These are phyloP conservation scores for Myotisia sp. DNA, from an alignment of 2,329 filamentous ascomycete genomes.

Conservation along the genomic window DNA sequence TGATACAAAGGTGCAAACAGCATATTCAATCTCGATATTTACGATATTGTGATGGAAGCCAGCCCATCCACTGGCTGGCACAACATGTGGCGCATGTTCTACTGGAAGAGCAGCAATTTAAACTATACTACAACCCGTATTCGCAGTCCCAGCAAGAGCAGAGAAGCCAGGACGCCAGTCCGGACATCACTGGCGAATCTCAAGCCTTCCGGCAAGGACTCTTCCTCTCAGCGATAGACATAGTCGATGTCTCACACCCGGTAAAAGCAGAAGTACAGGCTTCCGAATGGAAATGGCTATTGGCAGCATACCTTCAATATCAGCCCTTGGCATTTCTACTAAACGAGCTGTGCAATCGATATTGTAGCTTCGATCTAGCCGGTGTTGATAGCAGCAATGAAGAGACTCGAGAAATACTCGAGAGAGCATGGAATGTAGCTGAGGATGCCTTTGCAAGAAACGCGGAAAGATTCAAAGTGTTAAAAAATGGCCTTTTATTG, in stretches of 20 bases:
- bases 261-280: slow-evolving; percentile 11
- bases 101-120: slow-evolving; percentile 58
- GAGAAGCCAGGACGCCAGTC: no score
- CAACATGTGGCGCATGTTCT: slow-evolving; percentile 53
- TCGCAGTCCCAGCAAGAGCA: slow-evolving; percentile 31
- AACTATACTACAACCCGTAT: slow-evolving; percentile 59
- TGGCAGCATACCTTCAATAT: slow-evolving; percentile 13
- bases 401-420: slow-evolving; percentile 2
- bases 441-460: neutral
- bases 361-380: no score
- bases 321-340: slow-evolving; percentile 12
- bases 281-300: slow-evolving; percentile 13
- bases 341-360: slow-evolving; percentile 3
- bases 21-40: slow-evolving; percentile 37
- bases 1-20: slow-evolving; percentile 35
- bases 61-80: slow-evolving; percentile 47
- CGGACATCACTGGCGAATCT: slow-evolving; percentile 47
- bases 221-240: slow-evolving; percentile 52
- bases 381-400: neutral
- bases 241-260: slow-evolving; percentile 38
- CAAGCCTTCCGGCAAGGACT: no score
- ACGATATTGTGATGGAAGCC: slow-evolving; percentile 27
- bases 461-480: neutral
- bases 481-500: neutral
- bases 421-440: neutral